These are phyloP conservation scores for Poa pratensis DNA, from an alignment of 176 grass and related monocot genomes.

Conservation along the genomic window DNA sequence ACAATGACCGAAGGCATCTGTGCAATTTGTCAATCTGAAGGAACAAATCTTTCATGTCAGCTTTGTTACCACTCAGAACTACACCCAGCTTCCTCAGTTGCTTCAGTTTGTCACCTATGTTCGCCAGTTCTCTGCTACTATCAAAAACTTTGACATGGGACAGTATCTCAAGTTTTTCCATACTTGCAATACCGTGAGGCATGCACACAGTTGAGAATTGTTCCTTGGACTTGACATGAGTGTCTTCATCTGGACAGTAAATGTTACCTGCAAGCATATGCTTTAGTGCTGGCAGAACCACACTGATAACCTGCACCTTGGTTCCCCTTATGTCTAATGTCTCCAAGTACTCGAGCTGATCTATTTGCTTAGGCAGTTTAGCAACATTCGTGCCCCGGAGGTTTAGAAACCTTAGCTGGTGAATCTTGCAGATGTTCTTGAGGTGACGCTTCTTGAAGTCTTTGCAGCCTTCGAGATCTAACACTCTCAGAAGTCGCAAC, in stretches of 20 bases:
- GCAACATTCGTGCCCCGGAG: too few relatives aligned
- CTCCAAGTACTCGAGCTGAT: slow-evolving; percentile 3
- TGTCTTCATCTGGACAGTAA: not conserved
- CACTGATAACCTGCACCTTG: not conserved
- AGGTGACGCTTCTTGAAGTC: too few relatives aligned
- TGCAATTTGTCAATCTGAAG: not conserved
- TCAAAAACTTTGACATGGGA: not conserved
- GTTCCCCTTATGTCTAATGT: slow-evolving; percentile 42
- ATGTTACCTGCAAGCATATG: slow-evolving; percentile 17
- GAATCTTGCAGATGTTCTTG: too few relatives aligned
- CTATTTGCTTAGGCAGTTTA: too few relatives aligned
- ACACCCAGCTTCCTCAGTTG: slow-evolving; percentile 21
- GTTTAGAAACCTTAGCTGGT: too few relatives aligned
- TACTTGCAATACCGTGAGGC: not conserved
- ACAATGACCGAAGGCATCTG: not conserved
- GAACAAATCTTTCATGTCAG: not conserved
- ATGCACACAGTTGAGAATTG: not conserved
- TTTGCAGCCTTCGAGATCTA: too few relatives aligned
- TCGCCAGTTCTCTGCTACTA: not conserved
- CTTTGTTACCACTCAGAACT: not conserved
- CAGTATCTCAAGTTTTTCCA: slow-evolving; percentile 1
- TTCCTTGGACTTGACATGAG: not conserved
- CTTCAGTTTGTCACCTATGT: not conserved
- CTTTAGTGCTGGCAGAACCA: not conserved
- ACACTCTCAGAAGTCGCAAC: too few relatives aligned